Evolutionary conservation across 2,329 filamentous ascomycete species (phyloP), one percentile per base, ranked within the genome.

Genomic region (Hypoxylon sp.): DNA sequence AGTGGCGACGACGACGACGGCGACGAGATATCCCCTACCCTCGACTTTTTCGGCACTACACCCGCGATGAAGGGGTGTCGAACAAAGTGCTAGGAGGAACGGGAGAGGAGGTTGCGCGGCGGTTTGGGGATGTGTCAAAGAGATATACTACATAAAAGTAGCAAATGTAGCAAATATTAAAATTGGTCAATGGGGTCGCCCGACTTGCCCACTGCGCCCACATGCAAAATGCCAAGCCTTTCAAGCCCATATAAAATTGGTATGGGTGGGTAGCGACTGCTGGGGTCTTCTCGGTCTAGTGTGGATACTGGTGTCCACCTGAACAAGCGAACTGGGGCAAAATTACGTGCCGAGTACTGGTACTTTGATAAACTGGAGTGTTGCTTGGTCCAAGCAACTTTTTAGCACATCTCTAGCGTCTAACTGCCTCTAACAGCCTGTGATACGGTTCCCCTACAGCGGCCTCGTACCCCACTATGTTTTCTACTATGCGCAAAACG

Each of bases 151-250:
- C 38, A 2, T 36, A 21, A 3, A 17, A 38, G 36, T 41, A 19
- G 7, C 7, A 3, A 17, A 43, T 21, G 38, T 19, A 43, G 17
- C 38, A 65, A 67, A 63, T 63, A 59, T 63, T 67, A 68, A 68
- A 68, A 68, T 65, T 68, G 65, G 58, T 68, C 61, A 65, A 68
- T 68, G 65, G 65, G 30, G 38, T 43, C 38, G 38, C 17, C 38
- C 38, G 53, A 38, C 57, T 45, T 59, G 49, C 51, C 62, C 58
- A 65, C 55, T 62, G 45, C 50, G 60, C 65, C 68, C 68, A 71
- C 68, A 71, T 71, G 65, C 60, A 66, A 71, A 67, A 67, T 71
- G 68, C 68, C 68, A 71, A 69, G 68, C 43, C 57, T 41, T 19
- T 50, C 51, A 43, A 36, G 30, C 52, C 67, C 64, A 63, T 45